Evolutionary conservation across 345 rosid species (phyloP).

Genomic region (Theobroma cacao): DNA sequence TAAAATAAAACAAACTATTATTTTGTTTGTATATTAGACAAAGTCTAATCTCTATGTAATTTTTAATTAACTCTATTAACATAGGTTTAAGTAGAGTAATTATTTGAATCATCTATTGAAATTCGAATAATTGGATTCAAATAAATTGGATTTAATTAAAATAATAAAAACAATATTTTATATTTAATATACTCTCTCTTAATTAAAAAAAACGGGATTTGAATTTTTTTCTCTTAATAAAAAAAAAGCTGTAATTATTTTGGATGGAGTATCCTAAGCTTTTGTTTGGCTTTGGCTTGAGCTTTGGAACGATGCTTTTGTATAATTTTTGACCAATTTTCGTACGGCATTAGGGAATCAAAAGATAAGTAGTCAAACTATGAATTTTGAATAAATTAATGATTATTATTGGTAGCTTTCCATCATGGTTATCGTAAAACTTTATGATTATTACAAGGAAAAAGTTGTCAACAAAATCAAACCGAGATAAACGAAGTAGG

Average conservation of each 20-base stretch:
- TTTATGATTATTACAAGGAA: background rate
- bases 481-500: too few species aligned
- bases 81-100: too few species aligned
- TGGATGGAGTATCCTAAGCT: background rate
- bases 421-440: background rate
- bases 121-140: too few species aligned
- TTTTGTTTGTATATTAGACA: background rate
- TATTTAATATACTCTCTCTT: too few species aligned
- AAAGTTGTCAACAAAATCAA: background rate
- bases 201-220: too few species aligned
- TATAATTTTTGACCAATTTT: slow-evolving; percentile 4
- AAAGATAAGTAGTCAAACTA: background rate
- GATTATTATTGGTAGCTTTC: background rate
- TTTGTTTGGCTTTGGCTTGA: background rate
- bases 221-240: too few species aligned
- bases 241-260: background rate
- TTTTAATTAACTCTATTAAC: background rate
- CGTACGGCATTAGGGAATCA: slow-evolving; percentile 8
- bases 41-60: background rate
- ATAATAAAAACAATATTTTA: too few species aligned
- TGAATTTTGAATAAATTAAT: background rate
- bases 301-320: background rate
- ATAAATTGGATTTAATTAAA: too few species aligned
- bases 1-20: background rate
- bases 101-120: too few species aligned